Evolutionary conservation across 202 grass and related monocot genomes (phyloP).

Genomic region (Saccharum hybrid): DNA sequence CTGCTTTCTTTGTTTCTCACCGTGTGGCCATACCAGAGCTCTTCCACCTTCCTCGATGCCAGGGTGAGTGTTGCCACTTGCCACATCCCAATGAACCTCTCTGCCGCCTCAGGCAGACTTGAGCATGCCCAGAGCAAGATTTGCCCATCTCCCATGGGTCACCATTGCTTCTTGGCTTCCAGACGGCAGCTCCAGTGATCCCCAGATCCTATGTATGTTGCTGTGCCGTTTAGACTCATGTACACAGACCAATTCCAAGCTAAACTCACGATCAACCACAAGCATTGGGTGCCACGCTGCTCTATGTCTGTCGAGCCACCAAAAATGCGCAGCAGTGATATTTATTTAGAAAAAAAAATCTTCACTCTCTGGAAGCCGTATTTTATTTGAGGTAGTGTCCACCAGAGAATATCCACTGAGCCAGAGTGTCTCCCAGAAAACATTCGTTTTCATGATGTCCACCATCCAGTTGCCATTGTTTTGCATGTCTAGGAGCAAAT

Average conservation of each 20-base stretch:
- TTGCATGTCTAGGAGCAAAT: constrained; percentile 14
- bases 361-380: background rate
- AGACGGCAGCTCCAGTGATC: background rate
- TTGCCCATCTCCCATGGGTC: background rate
- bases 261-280: background rate
- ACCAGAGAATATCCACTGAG: background rate
- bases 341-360: background rate
- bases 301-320: background rate
- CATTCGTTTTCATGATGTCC: background rate
- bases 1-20: background rate
- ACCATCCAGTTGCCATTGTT: background rate
- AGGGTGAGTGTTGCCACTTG: background rate
- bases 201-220: background rate
- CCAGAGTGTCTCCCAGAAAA: background rate
- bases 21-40: background rate
- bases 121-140: background rate
- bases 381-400: background rate
- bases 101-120: background rate
- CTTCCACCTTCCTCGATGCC: background rate
- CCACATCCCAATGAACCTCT: background rate
- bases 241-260: background rate
- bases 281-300: background rate
- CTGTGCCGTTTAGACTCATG: background rate
- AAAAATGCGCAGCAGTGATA: background rate
- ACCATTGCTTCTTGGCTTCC: background rate